These are phyloP conservation scores for Alternaria sp. DNA, from an alignment of 2,329 filamentous ascomycete species.

Conservation along the genomic window DNA sequence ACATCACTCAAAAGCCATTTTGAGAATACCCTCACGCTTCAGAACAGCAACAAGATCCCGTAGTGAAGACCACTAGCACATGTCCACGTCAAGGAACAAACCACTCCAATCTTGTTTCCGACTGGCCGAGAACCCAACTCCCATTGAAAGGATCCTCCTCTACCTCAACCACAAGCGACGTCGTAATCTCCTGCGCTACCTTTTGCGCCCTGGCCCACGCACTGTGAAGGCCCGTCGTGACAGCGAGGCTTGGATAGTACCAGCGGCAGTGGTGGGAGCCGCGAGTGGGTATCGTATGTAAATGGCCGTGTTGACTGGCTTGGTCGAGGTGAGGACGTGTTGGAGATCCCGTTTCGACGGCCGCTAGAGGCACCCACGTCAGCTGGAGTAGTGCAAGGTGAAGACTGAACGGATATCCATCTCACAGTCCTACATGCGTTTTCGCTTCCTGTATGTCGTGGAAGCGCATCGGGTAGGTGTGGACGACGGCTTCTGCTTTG, in stretches of 20 bases:
- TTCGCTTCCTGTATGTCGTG: slow-evolving; percentile 18
- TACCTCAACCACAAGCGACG: background rate
- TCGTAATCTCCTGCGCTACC: background rate
- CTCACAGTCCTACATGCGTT: background rate
- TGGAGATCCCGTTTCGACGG: no score
- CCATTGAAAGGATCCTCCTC: slow-evolving; percentile 24
- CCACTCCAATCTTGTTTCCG: background rate
- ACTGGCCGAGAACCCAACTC: background rate
- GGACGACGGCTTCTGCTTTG: slow-evolving; percentile 1
- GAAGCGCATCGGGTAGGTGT: slow-evolving; percentile 17
- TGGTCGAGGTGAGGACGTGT: background rate
- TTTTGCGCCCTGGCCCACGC: background rate
- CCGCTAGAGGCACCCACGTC: no score
- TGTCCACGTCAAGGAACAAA: background rate
- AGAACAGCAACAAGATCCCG: slow-evolving; percentile 21
- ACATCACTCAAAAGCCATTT: slow-evolving; percentile 15
- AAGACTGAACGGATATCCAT: no score
- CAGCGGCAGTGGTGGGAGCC: background rate
- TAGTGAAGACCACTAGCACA: background rate
- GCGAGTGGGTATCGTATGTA: background rate
- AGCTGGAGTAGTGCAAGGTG: no score
- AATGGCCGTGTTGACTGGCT: background rate
- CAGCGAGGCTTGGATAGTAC: background rate
- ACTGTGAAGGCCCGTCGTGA: background rate
- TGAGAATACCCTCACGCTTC: slow-evolving; percentile 15